Conservation (phyloP, 768 basidiomycete genomes). For the Suillus subalutaceus region DNA sequence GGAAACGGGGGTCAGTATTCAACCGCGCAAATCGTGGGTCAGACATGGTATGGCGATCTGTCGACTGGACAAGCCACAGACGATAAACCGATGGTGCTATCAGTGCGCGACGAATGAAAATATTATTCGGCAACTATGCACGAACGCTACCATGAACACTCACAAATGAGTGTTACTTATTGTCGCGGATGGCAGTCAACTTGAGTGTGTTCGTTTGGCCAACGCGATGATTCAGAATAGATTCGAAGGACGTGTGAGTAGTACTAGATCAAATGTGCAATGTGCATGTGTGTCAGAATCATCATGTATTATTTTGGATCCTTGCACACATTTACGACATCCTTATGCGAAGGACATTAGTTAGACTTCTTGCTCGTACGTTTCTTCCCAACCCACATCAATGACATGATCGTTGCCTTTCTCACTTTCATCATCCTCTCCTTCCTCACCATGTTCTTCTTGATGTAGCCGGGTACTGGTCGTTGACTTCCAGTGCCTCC, state of each 20-base stretch:
- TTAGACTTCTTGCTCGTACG: too few species aligned
- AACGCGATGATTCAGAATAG: constrained; percentile 22
- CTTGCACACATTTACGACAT: constrained; percentile 49
- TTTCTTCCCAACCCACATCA: constrained; percentile 42
- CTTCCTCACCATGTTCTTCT: too few species aligned
- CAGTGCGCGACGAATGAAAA: neutral
- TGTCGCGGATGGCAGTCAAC: neutral
- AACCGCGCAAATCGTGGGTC: constrained; percentile 87
- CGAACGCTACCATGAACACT: neutral
- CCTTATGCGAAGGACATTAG: constrained; percentile 16
- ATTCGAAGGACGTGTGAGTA: neutral
- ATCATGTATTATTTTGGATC: constrained; percentile 38
- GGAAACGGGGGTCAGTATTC: constrained; percentile 91
- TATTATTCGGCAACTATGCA: neutral
- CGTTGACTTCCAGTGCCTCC: too few species aligned
- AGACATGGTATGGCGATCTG: constrained; percentile 46
- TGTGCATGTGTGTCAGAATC: too few species aligned
- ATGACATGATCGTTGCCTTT: constrained; percentile 40
- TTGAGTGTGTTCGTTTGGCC: neutral
- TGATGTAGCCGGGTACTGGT: too few species aligned
- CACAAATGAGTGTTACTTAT: neutral
- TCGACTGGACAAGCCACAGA: neutral
- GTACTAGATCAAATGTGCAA: neutral
- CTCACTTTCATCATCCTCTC: constrained; percentile 33
- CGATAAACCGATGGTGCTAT: neutral